phyloP scores from a whole-genome alignment of 495 filamentous ascomycete genomes.

The Venustampulla echinocandica region DNA sequence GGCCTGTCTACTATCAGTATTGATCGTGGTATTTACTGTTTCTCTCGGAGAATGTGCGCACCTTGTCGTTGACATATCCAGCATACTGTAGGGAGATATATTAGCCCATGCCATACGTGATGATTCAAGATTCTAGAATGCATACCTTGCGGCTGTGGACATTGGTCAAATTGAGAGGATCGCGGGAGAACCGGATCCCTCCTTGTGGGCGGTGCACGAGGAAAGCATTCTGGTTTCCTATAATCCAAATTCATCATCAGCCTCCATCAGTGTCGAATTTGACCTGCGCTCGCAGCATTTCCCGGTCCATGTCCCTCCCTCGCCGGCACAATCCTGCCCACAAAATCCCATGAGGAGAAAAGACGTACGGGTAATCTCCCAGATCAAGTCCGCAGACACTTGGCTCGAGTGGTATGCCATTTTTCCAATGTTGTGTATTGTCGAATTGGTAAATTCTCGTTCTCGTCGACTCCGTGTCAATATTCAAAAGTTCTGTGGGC shows the following conservation, averaged over 20 bases:
- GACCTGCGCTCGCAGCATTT: conserved; percentile 2
- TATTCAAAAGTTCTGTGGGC: conserved; percentile 31
- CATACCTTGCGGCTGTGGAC: conserved; percentile 82
- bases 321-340: not conserved
- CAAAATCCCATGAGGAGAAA: not conserved
- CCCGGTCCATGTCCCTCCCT: not conserved
- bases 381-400: conserved; percentile 82
- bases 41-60: conserved; percentile 32
- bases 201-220: conserved; percentile 81
- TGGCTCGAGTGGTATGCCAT: conserved; percentile 40
- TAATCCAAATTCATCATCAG: conserved; percentile 17
- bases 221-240: conserved; percentile 73
- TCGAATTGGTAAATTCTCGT: conserved; percentile 24
- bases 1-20: conserved; percentile 35
- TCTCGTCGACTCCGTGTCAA: too few relatives aligned
- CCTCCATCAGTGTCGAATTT: not conserved
- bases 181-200: conserved; percentile 81
- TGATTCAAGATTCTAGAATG: not conserved
- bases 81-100: conserved; percentile 57
- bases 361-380: conserved; percentile 78
- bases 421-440: conserved; percentile 32
- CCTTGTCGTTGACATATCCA: conserved; percentile 89
- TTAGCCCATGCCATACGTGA: conserved; percentile 12
- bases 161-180: conserved; percentile 87
- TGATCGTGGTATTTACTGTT: not conserved